phyloP scores from a whole-genome alignment of 371 early-diverging fungal species.

The Modicella reniformis region DNA sequence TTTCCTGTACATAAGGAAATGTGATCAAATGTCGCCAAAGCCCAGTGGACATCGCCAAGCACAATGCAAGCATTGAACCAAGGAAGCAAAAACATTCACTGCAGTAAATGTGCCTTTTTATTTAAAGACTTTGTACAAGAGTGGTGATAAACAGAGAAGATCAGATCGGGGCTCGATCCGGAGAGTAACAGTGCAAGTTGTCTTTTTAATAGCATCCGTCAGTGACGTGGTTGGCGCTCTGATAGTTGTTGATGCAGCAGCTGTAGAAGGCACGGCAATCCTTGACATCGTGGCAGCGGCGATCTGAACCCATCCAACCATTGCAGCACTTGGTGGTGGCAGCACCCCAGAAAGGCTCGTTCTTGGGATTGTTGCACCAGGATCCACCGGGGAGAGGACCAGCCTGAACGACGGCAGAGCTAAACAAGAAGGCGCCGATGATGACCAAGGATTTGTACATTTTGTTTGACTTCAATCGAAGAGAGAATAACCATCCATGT shows the following conservation, averaged over 20 bases:
- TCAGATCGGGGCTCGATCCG: too few relatives aligned
- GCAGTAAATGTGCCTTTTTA: too few relatives aligned
- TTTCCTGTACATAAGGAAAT: too few relatives aligned
- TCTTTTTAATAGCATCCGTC: constrained; percentile 17
- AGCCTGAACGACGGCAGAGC: constrained; percentile 15
- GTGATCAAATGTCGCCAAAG: too few relatives aligned
- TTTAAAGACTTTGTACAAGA: too few relatives aligned
- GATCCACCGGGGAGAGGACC: constrained; percentile 19
- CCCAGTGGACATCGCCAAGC: too few relatives aligned
- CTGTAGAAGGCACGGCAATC: constrained; percentile 21
- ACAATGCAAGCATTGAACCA: too few relatives aligned
- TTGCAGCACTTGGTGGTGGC: constrained; percentile 25
- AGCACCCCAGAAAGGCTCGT: constrained; percentile 39
- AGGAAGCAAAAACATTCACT: too few relatives aligned
- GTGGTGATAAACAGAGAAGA: too few relatives aligned
- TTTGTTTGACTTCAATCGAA: constrained; percentile 1
- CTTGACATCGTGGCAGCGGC: constrained; percentile 28
- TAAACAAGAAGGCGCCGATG: constrained; percentile 20
- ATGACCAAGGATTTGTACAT: constrained; percentile 29
- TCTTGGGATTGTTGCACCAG: constrained; percentile 28
- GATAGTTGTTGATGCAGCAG: constrained; percentile 26
- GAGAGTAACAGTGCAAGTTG: too few relatives aligned
- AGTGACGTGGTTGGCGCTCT: constrained; percentile 24
- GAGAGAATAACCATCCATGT: not conserved
- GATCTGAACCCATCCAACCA: constrained; percentile 24